Evolutionary conservation across 352 stramenopile genomes (phyloP), one percentile per base, ranked within the genome.

Genomic region (Phytophthora pini): DNA sequence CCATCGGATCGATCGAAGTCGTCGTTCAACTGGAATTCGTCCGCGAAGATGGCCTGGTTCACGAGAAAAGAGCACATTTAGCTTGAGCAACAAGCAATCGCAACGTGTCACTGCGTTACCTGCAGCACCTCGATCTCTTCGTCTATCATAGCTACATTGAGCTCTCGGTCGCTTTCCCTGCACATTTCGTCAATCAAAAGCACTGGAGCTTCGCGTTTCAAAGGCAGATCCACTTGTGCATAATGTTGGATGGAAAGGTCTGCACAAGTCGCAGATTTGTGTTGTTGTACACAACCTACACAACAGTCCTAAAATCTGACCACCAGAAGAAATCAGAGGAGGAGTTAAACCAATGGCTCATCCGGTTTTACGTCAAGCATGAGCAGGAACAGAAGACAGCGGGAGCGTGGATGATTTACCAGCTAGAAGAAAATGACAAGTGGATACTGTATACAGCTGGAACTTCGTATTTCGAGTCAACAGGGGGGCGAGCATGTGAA

Each of bases 1-100:
- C 65, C 70, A 34, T 62, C 57, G 0, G 45, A 51, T 47, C 80
- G 58, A 52, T 86, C 77, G 32, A 77, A 81, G 41, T 72, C 66
- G 13, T 36, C 57, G 26, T 75, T 79, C 20, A 87, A 44, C 56
- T 77, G 58, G 54, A 92, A 26, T 26, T 26, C 24, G 24, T 26
- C 24, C 24, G 24, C 24, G 24, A 26, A 26, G 24, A 26, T 26
- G 32, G 17, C 17, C 17, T 20, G 17, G 17, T 20, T 20, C 17
- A 20, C 17, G 17, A 20, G 17, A 39, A 39, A 39, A 39, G 32
- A 39, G 9, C 32, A 39, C 32, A 39, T 10, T 39, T 13, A 39
- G 32, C 32, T 39, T 20, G 17, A 20, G 17, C 17, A 20, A 20
- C 17, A 20, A 20, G 17, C 17, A 20, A 20, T 20, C 17, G 17